Evolutionary conservation across 2,329 filamentous ascomycete species (phyloP).

Genomic region (Huntiella omanensis): DNA sequence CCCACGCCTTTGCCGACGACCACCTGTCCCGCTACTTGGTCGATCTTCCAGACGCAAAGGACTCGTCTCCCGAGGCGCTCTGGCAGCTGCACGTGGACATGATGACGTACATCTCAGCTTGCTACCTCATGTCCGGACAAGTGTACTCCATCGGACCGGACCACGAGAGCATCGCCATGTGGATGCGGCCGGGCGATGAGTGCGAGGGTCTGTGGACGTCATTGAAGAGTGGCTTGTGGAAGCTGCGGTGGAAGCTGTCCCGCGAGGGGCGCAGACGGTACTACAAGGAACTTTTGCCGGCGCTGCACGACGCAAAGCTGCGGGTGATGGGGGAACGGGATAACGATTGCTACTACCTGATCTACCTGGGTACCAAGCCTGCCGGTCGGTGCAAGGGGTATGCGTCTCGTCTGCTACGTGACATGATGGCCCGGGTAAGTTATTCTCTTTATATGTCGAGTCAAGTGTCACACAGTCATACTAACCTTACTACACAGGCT

Average conservation of each 20-base stretch:
- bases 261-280: conserved; percentile 54
- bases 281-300: conserved; percentile 57
- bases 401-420: conserved; percentile 48
- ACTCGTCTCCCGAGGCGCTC: conserved; percentile 44
- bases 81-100: conserved; percentile 63
- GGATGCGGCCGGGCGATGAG: conserved; percentile 58
- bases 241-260: conserved; percentile 55
- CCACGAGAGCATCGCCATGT: conserved; percentile 61
- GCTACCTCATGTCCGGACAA: conserved; percentile 54
- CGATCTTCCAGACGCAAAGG: conserved; percentile 46
- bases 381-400: conserved; percentile 53
- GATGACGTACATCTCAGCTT: conserved; percentile 58
- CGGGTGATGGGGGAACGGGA: conserved; percentile 49
- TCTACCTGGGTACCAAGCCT: conserved; percentile 63
- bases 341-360: conserved; percentile 57
- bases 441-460: not conserved
- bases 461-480: not conserved
- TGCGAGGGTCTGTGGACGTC: conserved; percentile 56
- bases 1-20: conserved; percentile 60
- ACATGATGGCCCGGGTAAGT: conserved; percentile 45
- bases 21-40: conserved; percentile 58
- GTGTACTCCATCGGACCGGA: conserved; percentile 58
- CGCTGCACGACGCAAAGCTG: conserved; percentile 54
- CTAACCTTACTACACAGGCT: conserved; percentile 27
- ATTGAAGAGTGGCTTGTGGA: conserved; percentile 59